Conservation (phyloP, 2,329 filamentous ascomycete genomes). For the Truncatella angustata region DNA sequence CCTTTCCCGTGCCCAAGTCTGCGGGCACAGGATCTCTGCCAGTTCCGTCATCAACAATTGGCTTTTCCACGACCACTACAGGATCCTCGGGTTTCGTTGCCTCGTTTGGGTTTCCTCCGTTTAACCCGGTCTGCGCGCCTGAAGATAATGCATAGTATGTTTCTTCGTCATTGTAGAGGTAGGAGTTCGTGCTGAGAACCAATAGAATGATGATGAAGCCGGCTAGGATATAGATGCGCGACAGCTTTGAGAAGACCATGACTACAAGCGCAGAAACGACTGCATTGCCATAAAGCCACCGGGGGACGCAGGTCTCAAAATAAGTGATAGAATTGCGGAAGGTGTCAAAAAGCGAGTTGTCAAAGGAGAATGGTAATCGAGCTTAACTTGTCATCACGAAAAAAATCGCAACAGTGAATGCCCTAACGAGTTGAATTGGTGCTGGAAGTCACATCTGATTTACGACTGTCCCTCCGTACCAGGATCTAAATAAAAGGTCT, state of each 20-base stretch:
- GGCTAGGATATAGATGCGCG: conserved; percentile 23
- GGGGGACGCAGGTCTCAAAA: too few relatives aligned
- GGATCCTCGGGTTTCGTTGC: not conserved
- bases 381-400: too few relatives aligned
- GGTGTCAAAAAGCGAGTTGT: too few relatives aligned
- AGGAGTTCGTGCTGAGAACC: conserved; percentile 23
- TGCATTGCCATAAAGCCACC: conserved; percentile 8
- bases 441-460: too few relatives aligned
- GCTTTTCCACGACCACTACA: not conserved
- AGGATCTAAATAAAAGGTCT: too few relatives aligned
- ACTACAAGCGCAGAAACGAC: conserved; percentile 33
- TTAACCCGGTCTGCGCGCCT: not conserved
- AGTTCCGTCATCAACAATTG: not conserved
- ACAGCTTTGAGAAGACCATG: conserved; percentile 24
- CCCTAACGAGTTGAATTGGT: too few relatives aligned
- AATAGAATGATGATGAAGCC: conserved; percentile 21
- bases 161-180: conserved; percentile 20
- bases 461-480: too few relatives aligned
- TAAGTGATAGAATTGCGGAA: too few relatives aligned
- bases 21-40: not conserved
- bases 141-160: conserved; percentile 12
- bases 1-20: not conserved
- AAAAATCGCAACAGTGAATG: too few relatives aligned
- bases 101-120: not conserved
- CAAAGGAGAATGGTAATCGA: too few relatives aligned